Percentiles rank a stretch among this genome's conserved stretches.
Evolutionary conservation across 2,329 filamentous ascomycete species (phyloP).

Genomic region (Trichoderma endophyticum): DNA sequence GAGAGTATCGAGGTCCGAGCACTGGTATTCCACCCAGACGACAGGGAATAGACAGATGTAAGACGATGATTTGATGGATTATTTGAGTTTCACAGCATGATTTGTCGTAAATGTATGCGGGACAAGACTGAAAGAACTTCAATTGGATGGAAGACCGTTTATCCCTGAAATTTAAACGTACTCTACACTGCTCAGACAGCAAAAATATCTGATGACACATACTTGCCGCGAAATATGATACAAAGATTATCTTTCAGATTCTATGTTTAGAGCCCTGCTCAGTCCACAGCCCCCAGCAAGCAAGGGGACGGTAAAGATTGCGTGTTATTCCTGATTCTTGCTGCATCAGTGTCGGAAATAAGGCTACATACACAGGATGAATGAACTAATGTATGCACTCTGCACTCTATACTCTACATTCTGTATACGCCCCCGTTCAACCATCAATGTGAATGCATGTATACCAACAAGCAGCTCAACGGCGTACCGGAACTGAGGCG

Average conservation of each 20-base stretch:
- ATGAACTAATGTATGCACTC: not conserved
- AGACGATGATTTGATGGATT: not conserved
- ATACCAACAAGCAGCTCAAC: not conserved
- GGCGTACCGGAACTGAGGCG: not conserved
- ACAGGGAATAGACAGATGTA: slow-evolving; percentile 28
- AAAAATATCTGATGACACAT: not conserved
- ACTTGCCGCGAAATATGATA: not conserved
- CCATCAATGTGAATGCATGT: not conserved
- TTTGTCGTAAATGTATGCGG: not conserved
- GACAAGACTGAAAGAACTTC: not conserved
- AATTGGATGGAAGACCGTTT: not conserved
- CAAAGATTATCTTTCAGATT: not conserved
- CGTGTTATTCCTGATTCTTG: not conserved
- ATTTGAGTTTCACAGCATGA: not conserved
- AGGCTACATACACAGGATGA: not conserved
- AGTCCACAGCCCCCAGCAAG: not conserved
- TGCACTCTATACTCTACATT: not conserved
- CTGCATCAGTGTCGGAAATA: not conserved
- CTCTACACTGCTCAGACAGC: not conserved
- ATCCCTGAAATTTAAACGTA: not conserved
- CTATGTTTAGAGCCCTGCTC: not conserved
- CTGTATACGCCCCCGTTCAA: not conserved
- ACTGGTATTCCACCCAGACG: slow-evolving; percentile 50
- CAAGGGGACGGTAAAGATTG: not conserved
- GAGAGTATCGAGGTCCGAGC: slow-evolving; percentile 59